A percentile compares a stretch with the other conserved stretches of the same genome.
Conservation (phyloP, 768 basidiomycete species). For the Tephrocybe sp. region DNA sequence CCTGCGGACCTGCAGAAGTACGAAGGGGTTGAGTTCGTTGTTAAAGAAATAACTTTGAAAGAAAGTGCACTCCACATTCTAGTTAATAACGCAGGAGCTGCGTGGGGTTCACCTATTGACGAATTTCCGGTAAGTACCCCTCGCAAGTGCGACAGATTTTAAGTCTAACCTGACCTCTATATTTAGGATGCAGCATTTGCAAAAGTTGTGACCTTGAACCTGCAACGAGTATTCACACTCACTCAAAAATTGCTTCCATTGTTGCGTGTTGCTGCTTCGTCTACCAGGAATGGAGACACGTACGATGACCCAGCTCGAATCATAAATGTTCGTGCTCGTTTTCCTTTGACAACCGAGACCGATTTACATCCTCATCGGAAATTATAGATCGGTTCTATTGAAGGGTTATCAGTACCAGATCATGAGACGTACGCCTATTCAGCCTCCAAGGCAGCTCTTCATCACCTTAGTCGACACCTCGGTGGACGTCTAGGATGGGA, state of each 20-base stretch:
- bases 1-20: conserved; percentile 53
- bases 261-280: conserved; percentile 42
- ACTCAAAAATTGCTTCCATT: conserved; percentile 61
- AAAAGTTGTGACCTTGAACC: conserved; percentile 59
- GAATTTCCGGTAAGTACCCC: conserved; percentile 38
- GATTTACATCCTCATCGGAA: too few species aligned
- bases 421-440: conserved; percentile 67
- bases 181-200: conserved; percentile 52
- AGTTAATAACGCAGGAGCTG: conserved; percentile 66
- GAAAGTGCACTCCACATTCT: conserved; percentile 56
- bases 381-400: conserved; percentile 58
- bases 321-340: conserved; percentile 42
- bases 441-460: conserved; percentile 59
- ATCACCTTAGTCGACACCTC: conserved; percentile 57
- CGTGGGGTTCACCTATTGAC: conserved; percentile 47
- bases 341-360: too few species aligned
- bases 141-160: conserved; percentile 6
- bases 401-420: conserved; percentile 48
- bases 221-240: conserved; percentile 62
- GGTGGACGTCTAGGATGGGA: conserved; percentile 54
- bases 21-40: conserved; percentile 52
- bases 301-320: conserved; percentile 52
- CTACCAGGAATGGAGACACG: conserved; percentile 30
- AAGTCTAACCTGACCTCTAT: conserved; percentile 12
- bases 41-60: conserved; percentile 42